Conservation (phyloP, 2,329 filamentous ascomycete species). For the Arthrobotrys entomopaga region DNA sequence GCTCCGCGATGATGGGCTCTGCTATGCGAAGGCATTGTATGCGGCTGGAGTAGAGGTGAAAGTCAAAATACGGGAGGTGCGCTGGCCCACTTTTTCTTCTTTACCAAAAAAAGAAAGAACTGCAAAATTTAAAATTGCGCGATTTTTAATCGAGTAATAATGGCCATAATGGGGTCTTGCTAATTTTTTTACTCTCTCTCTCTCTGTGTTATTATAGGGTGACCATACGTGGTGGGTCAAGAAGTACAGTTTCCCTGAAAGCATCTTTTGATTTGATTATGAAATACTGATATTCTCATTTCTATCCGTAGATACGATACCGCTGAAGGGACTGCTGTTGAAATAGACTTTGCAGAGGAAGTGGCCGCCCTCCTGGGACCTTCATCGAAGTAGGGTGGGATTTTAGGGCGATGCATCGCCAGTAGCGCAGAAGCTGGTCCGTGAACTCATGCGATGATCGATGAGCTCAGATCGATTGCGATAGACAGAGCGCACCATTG, state of each 20-base stretch:
- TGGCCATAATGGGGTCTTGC: conserved; percentile 26
- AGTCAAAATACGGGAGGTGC: conserved; percentile 64
- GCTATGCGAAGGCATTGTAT: conserved; percentile 65
- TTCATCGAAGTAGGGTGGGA: too few relatives aligned
- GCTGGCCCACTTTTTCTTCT: conserved; percentile 60
- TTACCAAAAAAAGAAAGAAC: background rate
- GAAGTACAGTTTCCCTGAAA: conserved; percentile 42
- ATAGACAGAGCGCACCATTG: conserved; percentile 18
- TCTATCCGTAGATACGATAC: conserved; percentile 44
- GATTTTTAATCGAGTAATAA: conserved; percentile 48
- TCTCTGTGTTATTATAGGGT: conserved; percentile 39
- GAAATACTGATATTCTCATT: conserved; percentile 28
- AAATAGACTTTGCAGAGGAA: conserved; percentile 64
- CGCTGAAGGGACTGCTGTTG: conserved; percentile 63
- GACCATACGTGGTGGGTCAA: conserved; percentile 67
- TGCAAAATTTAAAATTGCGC: conserved; percentile 48
- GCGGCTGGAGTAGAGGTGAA: conserved; percentile 63
- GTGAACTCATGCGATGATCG: conserved; percentile 38
- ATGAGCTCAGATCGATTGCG: conserved; percentile 26
- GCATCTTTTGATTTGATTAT: conserved; percentile 23
- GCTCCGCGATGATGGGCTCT: conserved; percentile 67
- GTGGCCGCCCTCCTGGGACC: conserved; percentile 38
- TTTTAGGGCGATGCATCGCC: too few relatives aligned
- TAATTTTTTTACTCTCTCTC: too few relatives aligned
- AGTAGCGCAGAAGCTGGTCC: background rate